Evolutionary conservation across 2,329 filamentous ascomycete species (phyloP).

Genomic region (Hymenoscyphus linearis): DNA sequence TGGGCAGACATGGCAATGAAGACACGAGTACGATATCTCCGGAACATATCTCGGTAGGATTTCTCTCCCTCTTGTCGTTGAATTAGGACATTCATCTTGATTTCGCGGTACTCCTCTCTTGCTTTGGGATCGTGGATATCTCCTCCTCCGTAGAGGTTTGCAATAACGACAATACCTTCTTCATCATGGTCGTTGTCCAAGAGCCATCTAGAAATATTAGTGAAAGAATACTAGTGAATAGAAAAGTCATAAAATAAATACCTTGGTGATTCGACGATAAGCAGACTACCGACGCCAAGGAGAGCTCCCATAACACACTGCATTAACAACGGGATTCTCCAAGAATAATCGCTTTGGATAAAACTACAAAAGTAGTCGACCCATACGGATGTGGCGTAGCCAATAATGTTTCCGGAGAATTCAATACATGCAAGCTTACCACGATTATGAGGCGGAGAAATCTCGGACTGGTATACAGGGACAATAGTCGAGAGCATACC

Average conservation of each 20-base stretch:
- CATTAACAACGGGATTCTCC: slow-evolving; percentile 84
- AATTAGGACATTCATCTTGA: slow-evolving; percentile 95
- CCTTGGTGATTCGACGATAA: slow-evolving; percentile 96
- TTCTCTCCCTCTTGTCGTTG: slow-evolving; percentile 93
- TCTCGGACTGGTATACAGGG: slow-evolving; percentile 90
- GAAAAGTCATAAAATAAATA: slow-evolving; percentile 35
- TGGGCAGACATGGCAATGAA: slow-evolving; percentile 99
- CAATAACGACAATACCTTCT: slow-evolving; percentile 96
- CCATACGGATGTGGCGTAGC: slow-evolving; percentile 96
- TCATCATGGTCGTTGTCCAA: slow-evolving; percentile 97
- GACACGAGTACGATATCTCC: slow-evolving; percentile 81
- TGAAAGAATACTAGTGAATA: not conserved
- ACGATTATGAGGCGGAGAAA: slow-evolving; percentile 92
- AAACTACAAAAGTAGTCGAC: slow-evolving; percentile 96
- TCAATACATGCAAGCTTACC: slow-evolving; percentile 96
- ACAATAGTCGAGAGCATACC: slow-evolving; percentile 89
- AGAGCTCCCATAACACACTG: slow-evolving; percentile 92
- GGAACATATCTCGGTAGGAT: slow-evolving; percentile 91
- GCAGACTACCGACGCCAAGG: slow-evolving; percentile 75
- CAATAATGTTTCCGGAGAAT: slow-evolving; percentile 94
- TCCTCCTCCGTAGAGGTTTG: slow-evolving; percentile 91
- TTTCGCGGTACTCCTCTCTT: slow-evolving; percentile 93
- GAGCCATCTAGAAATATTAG: slow-evolving; percentile 68
- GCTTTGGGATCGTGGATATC: slow-evolving; percentile 93
- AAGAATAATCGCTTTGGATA: slow-evolving; percentile 79